Evolutionary conservation across 441 rosid genomes (phyloP), one percentile per base, ranked within the genome.

Genomic region (Rhodomyrtus psidioides): DNA sequence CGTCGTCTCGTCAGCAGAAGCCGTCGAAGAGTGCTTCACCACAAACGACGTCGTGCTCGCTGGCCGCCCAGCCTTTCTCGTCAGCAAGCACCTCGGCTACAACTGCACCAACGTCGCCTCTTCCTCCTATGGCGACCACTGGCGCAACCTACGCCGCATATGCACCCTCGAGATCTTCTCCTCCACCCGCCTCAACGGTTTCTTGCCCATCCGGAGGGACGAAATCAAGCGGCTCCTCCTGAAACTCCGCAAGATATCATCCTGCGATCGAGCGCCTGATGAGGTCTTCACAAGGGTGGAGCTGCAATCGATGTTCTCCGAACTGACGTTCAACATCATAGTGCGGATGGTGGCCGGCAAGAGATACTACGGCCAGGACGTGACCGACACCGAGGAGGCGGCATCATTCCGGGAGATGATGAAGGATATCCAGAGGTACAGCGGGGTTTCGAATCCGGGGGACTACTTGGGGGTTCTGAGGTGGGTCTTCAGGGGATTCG

Each of bases 271-370:
- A 15, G 12, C 70, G 39, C 39, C 70, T 27, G 39, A 28, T 15
- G 70, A 60, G 39, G 70, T 19, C 70, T 60, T 60, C 21, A 28
- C 39, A 3, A 60, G 27, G 70, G 70, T 27, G 70, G 70, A 59
- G 39, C 70, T 15, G 70, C 70, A 56, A 26, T 55, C 89, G 15
- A 39, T 21, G 54, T 46, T 87, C 5, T 30, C 76, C 17, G 86
- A 84, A 44, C 46, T 87, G 53, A 81, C 84, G n/a, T 87, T 84
- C 58, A 87, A 87, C 56, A 55, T 84, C 70, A 70, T 87, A 82
- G 82, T 85, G 87, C 74, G 84, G 75, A 87, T 84, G 75, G n/a
- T n/a, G n/a, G n/a, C 42, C 82, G 87, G 85, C 59, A 87, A 82
- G 76, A 84, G 87, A 74, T 87, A 82, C n/a, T 82, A 81, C 51